These are phyloP conservation scores for Osmanthus fragrans DNA, from an alignment of 257 asterid species.

Conservation along the genomic window DNA sequence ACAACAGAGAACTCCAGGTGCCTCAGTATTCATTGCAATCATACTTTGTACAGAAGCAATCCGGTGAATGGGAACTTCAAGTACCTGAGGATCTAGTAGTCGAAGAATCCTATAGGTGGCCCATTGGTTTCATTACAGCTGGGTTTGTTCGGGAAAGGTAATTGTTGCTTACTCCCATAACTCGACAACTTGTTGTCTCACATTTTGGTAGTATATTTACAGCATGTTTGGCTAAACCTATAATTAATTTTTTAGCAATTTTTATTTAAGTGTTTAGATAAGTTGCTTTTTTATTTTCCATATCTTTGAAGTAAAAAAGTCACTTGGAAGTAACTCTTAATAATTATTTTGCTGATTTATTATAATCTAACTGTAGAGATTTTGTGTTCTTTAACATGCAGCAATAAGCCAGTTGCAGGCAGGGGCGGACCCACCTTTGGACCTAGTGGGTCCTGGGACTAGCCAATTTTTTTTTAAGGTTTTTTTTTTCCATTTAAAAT, in stretches of 20 bases:
- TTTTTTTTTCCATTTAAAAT: too few species aligned
- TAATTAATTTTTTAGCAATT: constrained; percentile 2
- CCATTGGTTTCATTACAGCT: constrained; percentile 77
- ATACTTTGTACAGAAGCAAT: constrained; percentile 46
- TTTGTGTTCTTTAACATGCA: constrained; percentile 33
- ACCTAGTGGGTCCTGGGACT: too few species aligned
- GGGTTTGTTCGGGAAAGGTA: constrained; percentile 92
- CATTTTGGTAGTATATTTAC: background rate
- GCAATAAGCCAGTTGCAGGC: constrained; percentile 70
- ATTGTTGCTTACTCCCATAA: constrained; percentile 17
- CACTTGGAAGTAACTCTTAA: background rate
- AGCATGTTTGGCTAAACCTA: background rate
- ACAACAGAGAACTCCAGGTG: constrained; percentile 45
- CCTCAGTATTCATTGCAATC: constrained; percentile 53
- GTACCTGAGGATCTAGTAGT: constrained; percentile 49
- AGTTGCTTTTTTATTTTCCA: too few species aligned
- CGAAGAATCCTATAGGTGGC: constrained; percentile 52
- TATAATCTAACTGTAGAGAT: background rate
- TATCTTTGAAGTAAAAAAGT: background rate
- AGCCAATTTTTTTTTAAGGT: too few species aligned
- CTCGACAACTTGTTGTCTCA: background rate
- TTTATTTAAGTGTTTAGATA: background rate
- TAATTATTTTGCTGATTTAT: background rate
- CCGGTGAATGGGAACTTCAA: constrained; percentile 69
- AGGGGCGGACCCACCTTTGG: too few species aligned